Base-by-base conservation (phyloP, 129 eudicot species). In the Apium graveolens region DNA sequence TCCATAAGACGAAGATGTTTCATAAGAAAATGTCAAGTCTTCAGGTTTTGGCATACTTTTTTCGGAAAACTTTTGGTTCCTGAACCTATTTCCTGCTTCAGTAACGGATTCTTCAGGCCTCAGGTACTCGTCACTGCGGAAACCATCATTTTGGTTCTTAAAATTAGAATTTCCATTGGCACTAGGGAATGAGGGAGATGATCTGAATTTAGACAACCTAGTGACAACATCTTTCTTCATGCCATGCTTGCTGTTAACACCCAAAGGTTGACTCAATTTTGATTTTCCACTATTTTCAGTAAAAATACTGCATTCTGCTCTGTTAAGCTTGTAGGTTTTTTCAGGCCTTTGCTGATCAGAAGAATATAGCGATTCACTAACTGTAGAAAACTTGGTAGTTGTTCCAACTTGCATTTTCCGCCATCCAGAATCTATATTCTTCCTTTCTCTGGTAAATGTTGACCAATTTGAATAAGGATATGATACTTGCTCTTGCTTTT, bases 361-460 rank as follows among this genome's bases (percentile, higher is more conserved):
- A 16, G 75, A 70, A 70, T 79, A 82, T 79, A 74, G 78, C 62
- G 21, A 72, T 74, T 78, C 81, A 35, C 78, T 76, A 75, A 48
- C 84, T 80, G 49, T 79, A 77, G 37, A 39, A 72, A 78, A 77
- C 32, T 39, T 74, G 71, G 46, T 72, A 78, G 73, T 32, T 26
- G 72, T 48, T 76, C 66, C 55, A 73, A 62, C 44, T 42, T 65
- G 80, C 75, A 42, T 78, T 79, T 83, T 85, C 82, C 83, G 74
- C 37, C 76, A 79, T 78, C 84, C 86, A 66, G 83, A 73, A 26
- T 81, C 77, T 77, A 79, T 80, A 18, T 88, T 85, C 79, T 78
- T 84, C 26, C 80, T 81, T 82, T 74, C 86, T 81, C 79, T 73
- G 14, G 76, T 60, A 44, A 62, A 79, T 77, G 81, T 49, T 3